Evolutionary conservation across 1,284 basidiomycete species (phyloP).

Genomic region (Gomphus bonarii): DNA sequence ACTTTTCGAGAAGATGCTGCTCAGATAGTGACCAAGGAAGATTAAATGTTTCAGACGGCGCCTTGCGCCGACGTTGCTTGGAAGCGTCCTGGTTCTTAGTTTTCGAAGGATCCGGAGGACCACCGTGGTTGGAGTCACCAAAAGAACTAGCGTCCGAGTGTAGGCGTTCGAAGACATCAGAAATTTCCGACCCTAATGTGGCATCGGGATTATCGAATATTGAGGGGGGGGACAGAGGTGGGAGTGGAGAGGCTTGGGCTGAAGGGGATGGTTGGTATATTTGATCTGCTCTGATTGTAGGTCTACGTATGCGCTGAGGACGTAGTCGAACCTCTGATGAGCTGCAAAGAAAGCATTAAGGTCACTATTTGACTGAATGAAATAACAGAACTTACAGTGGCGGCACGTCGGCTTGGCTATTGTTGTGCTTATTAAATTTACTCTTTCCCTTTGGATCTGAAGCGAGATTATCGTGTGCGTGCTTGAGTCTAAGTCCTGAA

Average conservation of each 20-base stretch:
- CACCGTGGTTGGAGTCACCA: neutral
- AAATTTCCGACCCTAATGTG: neutral
- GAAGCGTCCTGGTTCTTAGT: slow-evolving; percentile 19
- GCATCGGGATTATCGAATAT: neutral
- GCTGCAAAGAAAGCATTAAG: neutral
- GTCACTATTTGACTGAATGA: neutral
- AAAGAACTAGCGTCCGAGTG: neutral
- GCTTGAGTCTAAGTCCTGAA: slow-evolving; percentile 17
- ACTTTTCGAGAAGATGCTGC: slow-evolving; percentile 60
- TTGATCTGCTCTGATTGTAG: slow-evolving; percentile 6
- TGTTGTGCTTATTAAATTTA: slow-evolving; percentile 45
- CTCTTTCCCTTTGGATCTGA: slow-evolving; percentile 45
- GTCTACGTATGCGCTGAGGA: slow-evolving; percentile 7
- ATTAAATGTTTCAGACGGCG: slow-evolving; percentile 57
- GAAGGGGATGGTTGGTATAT: neutral
- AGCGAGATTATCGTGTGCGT: slow-evolving; percentile 17
- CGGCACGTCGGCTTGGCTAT: slow-evolving; percentile 32
- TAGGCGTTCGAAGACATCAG: neutral
- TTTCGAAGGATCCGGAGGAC: neutral
- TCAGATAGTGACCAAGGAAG: slow-evolving; percentile 65
- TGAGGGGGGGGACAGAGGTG: neutral
- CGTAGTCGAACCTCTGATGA: slow-evolving; percentile 1
- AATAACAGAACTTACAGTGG: neutral
- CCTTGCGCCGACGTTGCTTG: slow-evolving; percentile 27
- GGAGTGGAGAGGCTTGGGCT: neutral